Evolutionary conservation across 108 stramenopile genomes (phyloP).

Genomic region (Thalassiosira profunda): DNA sequence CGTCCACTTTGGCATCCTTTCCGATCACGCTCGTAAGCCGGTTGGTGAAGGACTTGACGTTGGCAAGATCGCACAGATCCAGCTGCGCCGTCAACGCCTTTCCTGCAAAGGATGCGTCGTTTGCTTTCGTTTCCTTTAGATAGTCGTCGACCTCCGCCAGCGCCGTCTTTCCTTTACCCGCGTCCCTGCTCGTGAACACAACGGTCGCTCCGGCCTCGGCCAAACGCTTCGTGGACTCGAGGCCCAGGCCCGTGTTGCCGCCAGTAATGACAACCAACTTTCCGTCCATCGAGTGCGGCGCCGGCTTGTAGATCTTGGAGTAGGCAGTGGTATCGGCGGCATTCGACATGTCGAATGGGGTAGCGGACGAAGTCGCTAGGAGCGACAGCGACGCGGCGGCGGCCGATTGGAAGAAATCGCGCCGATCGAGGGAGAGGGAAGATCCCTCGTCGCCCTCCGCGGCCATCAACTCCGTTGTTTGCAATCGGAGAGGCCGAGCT

Average conservation of each 20-base stretch:
- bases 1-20: conserved; percentile 51
- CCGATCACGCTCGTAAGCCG: conserved; percentile 34
- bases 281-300: conserved; percentile 48
- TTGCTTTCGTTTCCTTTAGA: conserved; percentile 15
- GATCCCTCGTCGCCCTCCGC: not conserved
- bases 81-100: conserved; percentile 32
- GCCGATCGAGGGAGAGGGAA: conserved; percentile 26
- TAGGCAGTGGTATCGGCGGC: conserved; percentile 5
- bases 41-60: conserved; percentile 39
- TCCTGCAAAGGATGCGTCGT: conserved; percentile 19
- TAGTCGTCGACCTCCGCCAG: conserved; percentile 41
- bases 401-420: conserved; percentile 33
- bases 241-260: conserved; percentile 71
- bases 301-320: conserved; percentile 42
- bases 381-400: conserved; percentile 20
- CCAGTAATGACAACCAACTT: conserved; percentile 73
- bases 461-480: not conserved
- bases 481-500: not conserved
- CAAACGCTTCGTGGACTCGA: conserved; percentile 73
- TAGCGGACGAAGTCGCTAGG: not conserved
- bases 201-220: conserved; percentile 74
- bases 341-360: not conserved
- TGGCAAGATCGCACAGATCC: conserved; percentile 51
- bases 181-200: conserved; percentile 57
- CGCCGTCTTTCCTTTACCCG: conserved; percentile 55